A percentile compares a stretch with the other conserved stretches of the same genome.
Conservation (phyloP, 495 filamentous ascomycete species). For the Lophiotrema nucula region DNA sequence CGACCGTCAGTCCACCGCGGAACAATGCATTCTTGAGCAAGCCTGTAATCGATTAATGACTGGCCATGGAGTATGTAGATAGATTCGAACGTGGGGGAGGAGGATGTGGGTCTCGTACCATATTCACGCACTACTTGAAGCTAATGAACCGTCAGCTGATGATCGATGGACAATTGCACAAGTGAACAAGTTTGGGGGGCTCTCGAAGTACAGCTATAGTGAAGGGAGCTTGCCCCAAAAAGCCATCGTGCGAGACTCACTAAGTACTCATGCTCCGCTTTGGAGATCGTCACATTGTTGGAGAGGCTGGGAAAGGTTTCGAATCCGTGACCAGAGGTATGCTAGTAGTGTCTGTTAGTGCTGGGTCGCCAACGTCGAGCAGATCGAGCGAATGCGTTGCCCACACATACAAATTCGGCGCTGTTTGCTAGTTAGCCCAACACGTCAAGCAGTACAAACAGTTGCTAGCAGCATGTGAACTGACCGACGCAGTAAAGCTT, state of each 20-base stretch:
- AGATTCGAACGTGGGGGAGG: no score
- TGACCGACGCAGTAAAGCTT: constrained; percentile 43
- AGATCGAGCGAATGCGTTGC: background rate
- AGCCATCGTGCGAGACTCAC: constrained; percentile 45
- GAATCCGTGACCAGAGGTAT: constrained; percentile 39
- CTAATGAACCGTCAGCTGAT: constrained; percentile 34
- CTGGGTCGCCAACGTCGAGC: background rate
- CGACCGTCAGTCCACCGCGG: constrained; percentile 59
- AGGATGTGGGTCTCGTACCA: constrained; percentile 34
- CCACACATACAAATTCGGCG: constrained; percentile 44
- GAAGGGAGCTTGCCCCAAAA: no score
- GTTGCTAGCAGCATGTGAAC: constrained; percentile 6
- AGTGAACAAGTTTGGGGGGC: background rate
- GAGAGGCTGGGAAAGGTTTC: constrained; percentile 26
- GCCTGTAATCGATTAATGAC: constrained; percentile 7
- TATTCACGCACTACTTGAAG: constrained; percentile 48
- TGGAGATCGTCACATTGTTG: constrained; percentile 53
- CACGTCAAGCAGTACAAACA: background rate
- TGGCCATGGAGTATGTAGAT: background rate
- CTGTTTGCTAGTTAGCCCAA: constrained; percentile 20
- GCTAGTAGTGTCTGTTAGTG: constrained; percentile 37
- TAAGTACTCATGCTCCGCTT: constrained; percentile 55
- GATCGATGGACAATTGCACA: background rate
- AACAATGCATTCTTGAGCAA: constrained; percentile 63
- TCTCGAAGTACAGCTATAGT: no score